Evolutionary conservation across 2,329 filamentous ascomycete genomes (phyloP).

Genomic region (Sporothrix pseudoabietina): DNA sequence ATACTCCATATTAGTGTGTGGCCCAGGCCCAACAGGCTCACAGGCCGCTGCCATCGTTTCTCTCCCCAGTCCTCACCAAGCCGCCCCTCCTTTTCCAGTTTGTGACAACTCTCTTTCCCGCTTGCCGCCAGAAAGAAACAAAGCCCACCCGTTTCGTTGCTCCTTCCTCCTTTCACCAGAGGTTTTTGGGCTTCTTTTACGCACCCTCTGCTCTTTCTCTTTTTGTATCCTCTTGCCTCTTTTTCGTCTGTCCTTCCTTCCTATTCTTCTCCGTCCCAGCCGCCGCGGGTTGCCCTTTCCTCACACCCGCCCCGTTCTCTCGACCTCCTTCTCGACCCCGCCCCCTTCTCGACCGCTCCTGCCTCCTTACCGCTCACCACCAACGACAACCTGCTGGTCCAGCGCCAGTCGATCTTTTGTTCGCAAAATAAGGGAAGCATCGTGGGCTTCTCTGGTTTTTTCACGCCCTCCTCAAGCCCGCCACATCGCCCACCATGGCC

Average conservation of each 20-base stretch:
- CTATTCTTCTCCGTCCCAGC: background rate
- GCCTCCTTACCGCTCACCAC: constrained; percentile 23
- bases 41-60: background rate
- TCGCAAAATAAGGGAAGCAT: background rate
- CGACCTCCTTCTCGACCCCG: constrained; percentile 2
- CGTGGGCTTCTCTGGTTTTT: background rate
- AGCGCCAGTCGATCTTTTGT: background rate
- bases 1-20: background rate
- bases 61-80: background rate
- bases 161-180: constrained; percentile 20
- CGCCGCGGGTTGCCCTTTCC: background rate
- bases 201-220: background rate
- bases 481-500: constrained; percentile 51
- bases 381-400: background rate
- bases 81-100: constrained; percentile 32
- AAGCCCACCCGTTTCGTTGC: constrained; percentile 28
- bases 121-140: constrained; percentile 24
- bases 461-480: background rate
- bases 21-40: constrained; percentile 3
- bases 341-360: constrained; percentile 15
- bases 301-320: constrained; percentile 14
- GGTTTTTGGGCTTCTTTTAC: constrained; percentile 7
- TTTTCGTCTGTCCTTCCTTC: background rate
- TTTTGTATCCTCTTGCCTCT: background rate
- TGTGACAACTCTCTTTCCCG: constrained; percentile 26